Evolutionary conservation across 305 asterid genomes (phyloP).

Genomic region (Fraxinus latifolia): DNA sequence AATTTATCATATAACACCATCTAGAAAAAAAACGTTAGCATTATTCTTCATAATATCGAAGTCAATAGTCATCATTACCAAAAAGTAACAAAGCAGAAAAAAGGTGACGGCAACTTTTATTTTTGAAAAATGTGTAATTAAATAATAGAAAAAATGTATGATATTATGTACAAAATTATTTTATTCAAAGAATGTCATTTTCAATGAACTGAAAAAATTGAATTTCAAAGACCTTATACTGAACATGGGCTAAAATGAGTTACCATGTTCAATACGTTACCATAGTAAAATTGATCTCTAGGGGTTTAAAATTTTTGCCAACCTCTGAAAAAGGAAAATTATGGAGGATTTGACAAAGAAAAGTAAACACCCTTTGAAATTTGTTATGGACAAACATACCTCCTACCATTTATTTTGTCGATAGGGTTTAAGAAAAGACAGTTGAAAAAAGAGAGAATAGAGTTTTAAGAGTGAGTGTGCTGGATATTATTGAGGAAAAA

Average conservation of each 20-base stretch:
- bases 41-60: too few relatives aligned
- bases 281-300: background rate
- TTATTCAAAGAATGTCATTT: background rate
- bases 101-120: background rate
- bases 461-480: too few relatives aligned
- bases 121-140: too few relatives aligned
- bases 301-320: background rate
- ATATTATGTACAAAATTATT: too few relatives aligned
- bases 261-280: background rate
- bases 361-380: background rate
- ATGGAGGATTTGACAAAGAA: background rate
- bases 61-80: background rate
- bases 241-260: background rate
- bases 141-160: background rate
- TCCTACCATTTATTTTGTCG: background rate
- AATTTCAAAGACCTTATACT: too few relatives aligned
- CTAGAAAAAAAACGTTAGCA: too few relatives aligned
- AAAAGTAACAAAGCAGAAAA: background rate
- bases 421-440: background rate
- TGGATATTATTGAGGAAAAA: too few relatives aligned
- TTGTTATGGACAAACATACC: background rate
- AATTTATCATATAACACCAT: too few relatives aligned
- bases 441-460: background rate
- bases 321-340: too few relatives aligned
- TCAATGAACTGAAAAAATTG: too few relatives aligned